phyloP scores from a whole-genome alignment of 2,329 filamentous ascomycete species.

The Penicillium rolfsii region DNA sequence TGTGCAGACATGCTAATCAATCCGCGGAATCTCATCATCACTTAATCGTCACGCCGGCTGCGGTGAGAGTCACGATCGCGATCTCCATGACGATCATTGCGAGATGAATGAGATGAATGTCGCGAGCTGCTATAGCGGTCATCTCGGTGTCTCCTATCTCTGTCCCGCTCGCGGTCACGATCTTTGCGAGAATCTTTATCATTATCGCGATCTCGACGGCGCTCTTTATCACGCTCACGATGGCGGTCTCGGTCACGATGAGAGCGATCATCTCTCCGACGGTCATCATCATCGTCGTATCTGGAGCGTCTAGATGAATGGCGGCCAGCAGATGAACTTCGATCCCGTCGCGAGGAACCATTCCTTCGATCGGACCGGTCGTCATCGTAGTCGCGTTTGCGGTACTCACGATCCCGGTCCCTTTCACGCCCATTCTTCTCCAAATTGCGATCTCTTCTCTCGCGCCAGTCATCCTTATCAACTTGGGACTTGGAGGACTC shows the following conservation, averaged over 20 bases:
- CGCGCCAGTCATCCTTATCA: constrained; percentile 50
- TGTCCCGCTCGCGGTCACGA: constrained; percentile 31
- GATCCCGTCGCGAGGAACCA: constrained; percentile 43
- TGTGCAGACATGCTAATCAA: constrained; percentile 1
- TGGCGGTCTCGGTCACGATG: constrained; percentile 36
- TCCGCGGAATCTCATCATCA: not conserved
- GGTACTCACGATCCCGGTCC: constrained; percentile 39
- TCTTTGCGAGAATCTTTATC: constrained; percentile 14
- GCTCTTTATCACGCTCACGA: constrained; percentile 33
- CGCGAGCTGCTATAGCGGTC: constrained; percentile 39
- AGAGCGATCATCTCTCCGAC: constrained; percentile 39
- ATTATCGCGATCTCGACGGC: constrained; percentile 27
- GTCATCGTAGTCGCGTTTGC: constrained; percentile 40
- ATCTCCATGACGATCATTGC: constrained; percentile 34
- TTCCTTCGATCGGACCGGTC: constrained; percentile 44
- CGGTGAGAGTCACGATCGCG: constrained; percentile 31
- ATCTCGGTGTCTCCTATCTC: constrained; percentile 36
- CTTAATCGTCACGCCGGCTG: constrained; percentile 35
- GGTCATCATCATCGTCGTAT: constrained; percentile 43
- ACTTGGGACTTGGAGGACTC: constrained; percentile 50
- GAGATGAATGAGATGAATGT: constrained; percentile 39
- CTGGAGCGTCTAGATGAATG: constrained; percentile 41
- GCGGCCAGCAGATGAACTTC: constrained; percentile 41
- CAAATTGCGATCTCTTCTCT: constrained; percentile 50
- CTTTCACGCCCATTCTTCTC: constrained; percentile 43